Percentiles rank a stretch among this genome's conserved stretches.
phyloP scores from a whole-genome alignment of 306 rosid genomes.

The Carpinus fangiana region DNA sequence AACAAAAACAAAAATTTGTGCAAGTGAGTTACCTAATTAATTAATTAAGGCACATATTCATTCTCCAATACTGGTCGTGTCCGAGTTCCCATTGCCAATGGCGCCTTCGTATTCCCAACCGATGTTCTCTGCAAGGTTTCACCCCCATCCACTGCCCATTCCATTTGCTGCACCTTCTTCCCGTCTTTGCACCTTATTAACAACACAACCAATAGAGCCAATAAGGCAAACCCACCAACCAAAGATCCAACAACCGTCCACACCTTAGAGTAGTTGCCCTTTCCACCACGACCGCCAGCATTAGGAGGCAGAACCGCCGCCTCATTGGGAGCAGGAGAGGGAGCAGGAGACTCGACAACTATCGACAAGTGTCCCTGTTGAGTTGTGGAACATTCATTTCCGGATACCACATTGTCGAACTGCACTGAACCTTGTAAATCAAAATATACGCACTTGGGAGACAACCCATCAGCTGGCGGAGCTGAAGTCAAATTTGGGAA shows the following conservation, averaged over 20 bases:
- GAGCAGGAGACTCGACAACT: conserved; percentile 40
- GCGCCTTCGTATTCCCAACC: conserved; percentile 39
- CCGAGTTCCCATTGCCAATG: conserved; percentile 46
- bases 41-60: conserved; percentile 39
- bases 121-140: conserved; percentile 24
- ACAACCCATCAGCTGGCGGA: conserved; percentile 9
- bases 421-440: conserved; percentile 47
- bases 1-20: conserved; percentile 1
- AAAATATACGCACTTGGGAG: conserved; percentile 49
- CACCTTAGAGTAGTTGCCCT: conserved; percentile 5
- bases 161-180: conserved; percentile 32
- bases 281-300: background rate
- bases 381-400: conserved; percentile 39
- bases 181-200: conserved; percentile 13
- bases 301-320: conserved; percentile 18
- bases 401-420: conserved; percentile 33
- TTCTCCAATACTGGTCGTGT: conserved; percentile 51
- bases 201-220: conserved; percentile 20
- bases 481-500: conserved; percentile 28
- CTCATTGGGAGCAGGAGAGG: conserved; percentile 25
- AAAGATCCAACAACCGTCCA: conserved; percentile 30
- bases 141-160: conserved; percentile 25
- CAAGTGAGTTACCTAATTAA: background rate
- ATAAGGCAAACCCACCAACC: conserved; percentile 33
- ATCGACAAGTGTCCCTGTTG: conserved; percentile 59